Evolutionary conservation across 1,284 basidiomycete species (phyloP).

Genomic region (Apiotrichum laibachii): DNA sequence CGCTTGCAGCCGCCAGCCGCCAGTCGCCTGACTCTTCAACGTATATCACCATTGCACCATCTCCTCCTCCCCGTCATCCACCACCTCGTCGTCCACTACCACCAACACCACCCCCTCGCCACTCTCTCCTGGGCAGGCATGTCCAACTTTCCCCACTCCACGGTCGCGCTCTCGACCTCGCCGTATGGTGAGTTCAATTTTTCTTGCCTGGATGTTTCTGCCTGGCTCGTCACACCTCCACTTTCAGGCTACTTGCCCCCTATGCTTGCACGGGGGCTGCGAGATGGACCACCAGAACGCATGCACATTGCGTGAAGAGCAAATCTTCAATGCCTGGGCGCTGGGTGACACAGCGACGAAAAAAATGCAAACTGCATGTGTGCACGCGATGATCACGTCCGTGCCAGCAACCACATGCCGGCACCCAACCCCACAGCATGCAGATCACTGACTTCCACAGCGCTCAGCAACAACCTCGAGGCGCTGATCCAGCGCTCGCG

Average conservation of each 20-base stretch:
- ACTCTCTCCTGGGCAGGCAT: conserved; percentile 15
- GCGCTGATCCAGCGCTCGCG: conserved; percentile 43
- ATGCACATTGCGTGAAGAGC: too few relatives aligned
- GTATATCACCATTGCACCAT: background rate
- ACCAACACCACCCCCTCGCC: background rate
- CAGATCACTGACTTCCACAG: conserved; percentile 22
- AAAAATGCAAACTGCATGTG: too few relatives aligned
- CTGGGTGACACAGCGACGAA: too few relatives aligned
- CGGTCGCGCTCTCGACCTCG: conserved; percentile 43
- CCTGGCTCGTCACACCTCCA: background rate
- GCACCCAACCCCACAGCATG: background rate
- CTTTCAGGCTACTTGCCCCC: background rate
- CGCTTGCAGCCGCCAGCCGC: too few relatives aligned
- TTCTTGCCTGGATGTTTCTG: background rate
- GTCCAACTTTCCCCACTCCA: conserved; percentile 48
- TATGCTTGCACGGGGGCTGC: too few relatives aligned
- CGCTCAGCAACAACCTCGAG: conserved; percentile 47
- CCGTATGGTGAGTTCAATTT: conserved; percentile 38
- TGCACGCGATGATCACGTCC: too few relatives aligned
- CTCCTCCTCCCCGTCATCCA: background rate
- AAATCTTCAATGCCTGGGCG: too few relatives aligned
- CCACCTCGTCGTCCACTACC: background rate
- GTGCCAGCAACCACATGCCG: too few relatives aligned
- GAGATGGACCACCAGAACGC: too few relatives aligned
- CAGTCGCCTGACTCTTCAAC: too few relatives aligned